phyloP scores from a whole-genome alignment of 257 asterid genomes.

The Thymus mandschuricus region DNA sequence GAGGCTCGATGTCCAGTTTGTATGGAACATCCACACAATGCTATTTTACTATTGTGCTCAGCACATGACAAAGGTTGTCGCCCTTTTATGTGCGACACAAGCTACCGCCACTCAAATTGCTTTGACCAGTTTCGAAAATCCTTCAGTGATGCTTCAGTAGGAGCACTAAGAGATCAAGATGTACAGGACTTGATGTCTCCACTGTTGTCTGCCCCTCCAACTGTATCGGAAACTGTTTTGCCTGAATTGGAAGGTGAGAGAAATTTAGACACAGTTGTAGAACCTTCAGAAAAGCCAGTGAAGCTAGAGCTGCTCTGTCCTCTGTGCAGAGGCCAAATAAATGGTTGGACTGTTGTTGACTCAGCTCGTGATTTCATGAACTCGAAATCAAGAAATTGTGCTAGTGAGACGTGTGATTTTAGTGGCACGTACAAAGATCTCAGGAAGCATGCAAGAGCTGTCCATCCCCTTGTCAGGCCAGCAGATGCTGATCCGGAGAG shows the following conservation, averaged over 20 bases:
- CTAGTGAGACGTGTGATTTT: conserved; percentile 78
- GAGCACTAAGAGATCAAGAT: conserved; percentile 39
- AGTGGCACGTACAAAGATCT: conserved; percentile 73
- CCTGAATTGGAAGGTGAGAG: conserved; percentile 40
- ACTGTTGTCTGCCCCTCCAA: conserved; percentile 28
- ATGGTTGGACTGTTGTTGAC: conserved; percentile 71
- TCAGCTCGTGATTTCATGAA: conserved; percentile 78
- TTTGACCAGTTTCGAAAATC: conserved; percentile 84
- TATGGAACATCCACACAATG: conserved; percentile 96
- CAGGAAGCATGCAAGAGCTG: conserved; percentile 77
- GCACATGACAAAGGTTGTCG: conserved; percentile 91
- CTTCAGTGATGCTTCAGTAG: conserved; percentile 40
- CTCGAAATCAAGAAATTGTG: conserved; percentile 76
- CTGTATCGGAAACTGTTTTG: conserved; percentile 36
- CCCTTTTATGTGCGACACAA: conserved; percentile 96
- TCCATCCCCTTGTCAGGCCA: conserved; percentile 81
- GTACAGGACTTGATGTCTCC: conserved; percentile 35
- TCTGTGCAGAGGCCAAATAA: conserved; percentile 75
- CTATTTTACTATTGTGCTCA: conserved; percentile 76
- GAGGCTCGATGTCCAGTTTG: conserved; percentile 93
- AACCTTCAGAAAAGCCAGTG: conserved; percentile 40
- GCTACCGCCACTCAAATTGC: conserved; percentile 91
- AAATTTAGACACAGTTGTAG: conserved; percentile 36
- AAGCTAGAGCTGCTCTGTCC: conserved; percentile 68
- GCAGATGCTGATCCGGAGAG: conserved; percentile 81